Evolutionary conservation across 306 rosid species (phyloP), one percentile per base, ranked within the genome.

Genomic region (Betula pendula): DNA sequence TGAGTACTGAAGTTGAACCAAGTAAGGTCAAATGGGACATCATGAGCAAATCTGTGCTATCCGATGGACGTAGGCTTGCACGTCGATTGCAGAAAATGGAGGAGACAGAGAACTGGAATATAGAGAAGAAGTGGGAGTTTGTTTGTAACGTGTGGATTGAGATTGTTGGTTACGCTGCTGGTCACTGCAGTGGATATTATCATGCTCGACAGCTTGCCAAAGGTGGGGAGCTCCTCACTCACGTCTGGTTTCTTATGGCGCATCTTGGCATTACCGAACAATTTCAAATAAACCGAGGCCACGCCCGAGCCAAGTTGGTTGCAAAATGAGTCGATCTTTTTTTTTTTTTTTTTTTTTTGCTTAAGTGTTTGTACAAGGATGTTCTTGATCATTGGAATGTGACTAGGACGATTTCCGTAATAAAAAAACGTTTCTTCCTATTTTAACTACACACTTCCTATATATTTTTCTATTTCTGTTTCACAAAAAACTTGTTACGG

Each of bases 171-270:
- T 77, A 43, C 2, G 71, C 75, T 12, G 81, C 81, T 0, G 44
- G 70, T 5, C 50, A 56, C 2, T 70, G 81, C 25, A 29, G 47
- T 12, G 60, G 48, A 3, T 65, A 70, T 14, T 19, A 58, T 9
- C 81, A 77, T 58, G 75, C 75, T 45, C 81, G 44, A 47, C 71
- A 77, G n/a, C 81, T 77, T 8, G 44, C 10, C 38, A 58, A 20
- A 69, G 75, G 81, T 1, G 81, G 81, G 13, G 81, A 69, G 75
- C 48, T 77, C 49, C 59, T 69, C 12, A 43, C 75, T 52, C 75
- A 45, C 29, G 70, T 70, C 2, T 76, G 80, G 80, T 56, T 76
- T 14, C 74, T 76, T 69, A 20, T 53, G 14, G 80, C 80, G 24
- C 70, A 70, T 70, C 69, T 70, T 29, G 81, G 81, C 49, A 45